phyloP scores from a whole-genome alignment of 1,284 basidiomycete species.

The Malassezia slooffiae region DNA sequence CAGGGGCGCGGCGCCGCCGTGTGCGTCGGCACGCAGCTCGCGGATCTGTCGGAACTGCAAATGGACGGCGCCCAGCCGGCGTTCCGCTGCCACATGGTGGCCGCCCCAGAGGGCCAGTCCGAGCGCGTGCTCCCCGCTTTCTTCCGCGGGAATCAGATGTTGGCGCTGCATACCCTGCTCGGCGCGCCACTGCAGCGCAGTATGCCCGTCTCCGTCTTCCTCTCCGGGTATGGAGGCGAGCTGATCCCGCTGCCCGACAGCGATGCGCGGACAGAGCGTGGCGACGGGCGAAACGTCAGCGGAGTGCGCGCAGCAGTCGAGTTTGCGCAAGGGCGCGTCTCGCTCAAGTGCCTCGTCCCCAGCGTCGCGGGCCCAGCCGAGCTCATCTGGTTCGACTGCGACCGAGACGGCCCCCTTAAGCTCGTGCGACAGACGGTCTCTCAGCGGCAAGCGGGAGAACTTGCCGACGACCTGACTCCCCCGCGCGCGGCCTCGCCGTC shows the following conservation, averaged over 20 bases:
- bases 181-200: neutral
- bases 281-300: neutral
- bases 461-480: neutral
- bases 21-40: neutral
- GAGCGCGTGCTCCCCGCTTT: slow-evolving; percentile 1
- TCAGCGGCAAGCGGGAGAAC: neutral
- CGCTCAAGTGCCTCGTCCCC: too few relatives aligned
- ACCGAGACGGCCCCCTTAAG: slow-evolving; percentile 4
- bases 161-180: slow-evolving; percentile 11
- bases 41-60: neutral
- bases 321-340: slow-evolving; percentile 3
- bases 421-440: neutral
- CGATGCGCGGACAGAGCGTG: too few relatives aligned
- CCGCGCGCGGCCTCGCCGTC: neutral
- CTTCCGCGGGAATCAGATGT: neutral
- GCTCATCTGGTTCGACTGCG: slow-evolving; percentile 13
- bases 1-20: slow-evolving; percentile 12
- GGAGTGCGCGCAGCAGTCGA: slow-evolving; percentile 6
- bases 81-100: neutral
- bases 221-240: slow-evolving; percentile 14
- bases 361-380: too few relatives aligned
- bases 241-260: too few relatives aligned
- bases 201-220: slow-evolving; percentile 1
- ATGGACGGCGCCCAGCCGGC: neutral
- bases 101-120: neutral